Base-by-base conservation (phyloP, 306 rosid genomes). In the Alnus rubra region DNA sequence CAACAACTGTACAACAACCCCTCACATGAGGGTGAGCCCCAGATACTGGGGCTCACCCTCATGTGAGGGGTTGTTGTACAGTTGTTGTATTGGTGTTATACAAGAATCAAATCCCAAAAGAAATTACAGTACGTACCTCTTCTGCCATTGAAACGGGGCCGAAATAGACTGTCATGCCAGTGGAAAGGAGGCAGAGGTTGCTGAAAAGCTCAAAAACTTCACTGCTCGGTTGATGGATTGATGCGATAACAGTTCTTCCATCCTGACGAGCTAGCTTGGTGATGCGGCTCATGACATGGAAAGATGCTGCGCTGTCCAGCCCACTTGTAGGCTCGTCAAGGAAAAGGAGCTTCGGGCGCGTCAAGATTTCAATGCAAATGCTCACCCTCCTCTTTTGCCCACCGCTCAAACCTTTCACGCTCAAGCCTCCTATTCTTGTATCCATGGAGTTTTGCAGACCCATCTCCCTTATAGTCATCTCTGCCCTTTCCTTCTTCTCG, bases 301-400 rank as follows among this genome's bases (percentile, higher is more conserved):
- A 93, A 11, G 98, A 88, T 56, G 92, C 94, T 28, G 96, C 94
- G 58, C 91, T 91, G 23, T 93, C 97, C 4, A 91, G 90, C 0
- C 97, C 96, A 68, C 92, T 90, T 0, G 96, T 92, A 13, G 96
- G 97, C 76, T 92, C 96, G 59, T 93, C 97, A 51, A 91, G 94
- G 73, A 93, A 91, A 3, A 93, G 86, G 62, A 93, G 92, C 42
- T 51, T 85, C 0, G 97, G 97, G 1, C 83, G 83, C 3, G 94
- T 89, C 7, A 93, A 76, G 42, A 93, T 85, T 75, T 89, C 96
- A 18, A 91, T 88, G 82, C 98, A 91, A 47, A 93, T 88, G 86
- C 94, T 89, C 35, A 93, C 89, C 78, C 96, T 79, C 50, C 96
- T 86, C 82, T 76, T 87, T 64, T 92, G 88, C 37, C 97, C 94